Percentiles rank a stretch among this genome's conserved stretches.
Conservation (phyloP, 139 green algal genomes). For the Chlorella ohadii region DNA sequence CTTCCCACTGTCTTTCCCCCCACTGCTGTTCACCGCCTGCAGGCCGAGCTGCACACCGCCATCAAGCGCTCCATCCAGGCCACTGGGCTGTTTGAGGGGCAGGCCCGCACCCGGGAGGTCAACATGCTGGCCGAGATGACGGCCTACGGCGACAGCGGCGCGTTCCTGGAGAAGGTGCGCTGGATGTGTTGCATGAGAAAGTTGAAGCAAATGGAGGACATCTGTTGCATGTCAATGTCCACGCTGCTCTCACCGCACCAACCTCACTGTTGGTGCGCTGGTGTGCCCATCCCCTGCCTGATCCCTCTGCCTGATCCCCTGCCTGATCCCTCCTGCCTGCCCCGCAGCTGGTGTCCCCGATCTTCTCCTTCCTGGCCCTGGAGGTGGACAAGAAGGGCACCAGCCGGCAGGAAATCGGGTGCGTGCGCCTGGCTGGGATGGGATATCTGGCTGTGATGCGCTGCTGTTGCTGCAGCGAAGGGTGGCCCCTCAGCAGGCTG, state of each 20-base stretch:
- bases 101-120: constrained; percentile 14
- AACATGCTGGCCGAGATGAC: constrained; percentile 63
- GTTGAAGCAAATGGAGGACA: too few relatives aligned
- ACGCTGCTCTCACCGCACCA: too few relatives aligned
- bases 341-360: constrained; percentile 63
- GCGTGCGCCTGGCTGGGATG: too few relatives aligned
- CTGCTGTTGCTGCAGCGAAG: too few relatives aligned
- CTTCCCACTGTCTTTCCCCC: neutral
- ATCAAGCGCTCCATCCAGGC: neutral
- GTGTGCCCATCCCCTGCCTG: too few relatives aligned
- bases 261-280: too few relatives aligned
- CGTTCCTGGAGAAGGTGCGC: constrained; percentile 54
- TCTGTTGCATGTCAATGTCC: too few relatives aligned
- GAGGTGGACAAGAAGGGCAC: constrained; percentile 57
- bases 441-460: too few relatives aligned
- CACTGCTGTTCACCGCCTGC: neutral
- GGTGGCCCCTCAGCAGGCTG: too few relatives aligned
- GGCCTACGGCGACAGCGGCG: constrained; percentile 59
- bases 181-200: too few relatives aligned
- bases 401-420: neutral
- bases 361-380: constrained; percentile 75
- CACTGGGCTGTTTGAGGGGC: constrained; percentile 9
- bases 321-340: neutral
- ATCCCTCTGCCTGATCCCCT: too few relatives aligned
- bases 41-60: constrained; percentile 2